These are phyloP conservation scores for Cordyceps fumosorosea DNA, from an alignment of 2,329 filamentous ascomycete species.

Conservation along the genomic window DNA sequence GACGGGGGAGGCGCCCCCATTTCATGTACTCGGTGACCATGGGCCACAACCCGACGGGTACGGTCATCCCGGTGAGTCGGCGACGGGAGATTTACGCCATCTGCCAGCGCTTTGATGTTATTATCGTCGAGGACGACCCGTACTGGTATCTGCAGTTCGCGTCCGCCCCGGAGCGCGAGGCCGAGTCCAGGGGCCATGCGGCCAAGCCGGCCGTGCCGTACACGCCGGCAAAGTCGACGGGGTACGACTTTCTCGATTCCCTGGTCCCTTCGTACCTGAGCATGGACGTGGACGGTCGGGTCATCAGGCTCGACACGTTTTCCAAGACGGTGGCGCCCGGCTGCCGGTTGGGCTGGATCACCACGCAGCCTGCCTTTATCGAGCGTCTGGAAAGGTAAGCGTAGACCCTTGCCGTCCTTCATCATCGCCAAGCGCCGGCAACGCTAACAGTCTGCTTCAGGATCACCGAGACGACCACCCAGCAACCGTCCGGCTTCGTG, in stretches of 20 bases:
- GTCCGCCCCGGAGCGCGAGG: slow-evolving; percentile 50
- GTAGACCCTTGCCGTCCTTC: no score
- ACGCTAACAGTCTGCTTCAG: slow-evolving; percentile 34
- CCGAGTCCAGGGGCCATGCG: slow-evolving; percentile 38
- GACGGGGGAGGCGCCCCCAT: slow-evolving; percentile 68
- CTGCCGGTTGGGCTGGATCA: slow-evolving; percentile 86
- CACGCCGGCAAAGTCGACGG: slow-evolving; percentile 39
- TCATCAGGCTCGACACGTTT: slow-evolving; percentile 87
- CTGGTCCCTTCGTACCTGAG: slow-evolving; percentile 76
- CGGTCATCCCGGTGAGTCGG: slow-evolving; percentile 65
- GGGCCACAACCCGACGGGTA: slow-evolving; percentile 83
- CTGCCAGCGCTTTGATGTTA: slow-evolving; percentile 76
- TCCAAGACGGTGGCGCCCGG: slow-evolving; percentile 90
- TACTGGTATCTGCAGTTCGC: slow-evolving; percentile 95
- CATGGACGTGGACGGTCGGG: slow-evolving; percentile 77
- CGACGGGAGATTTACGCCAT: slow-evolving; percentile 73
- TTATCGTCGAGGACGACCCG: slow-evolving; percentile 91
- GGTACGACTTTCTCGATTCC: slow-evolving; percentile 74
- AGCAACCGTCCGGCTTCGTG: slow-evolving; percentile 84
- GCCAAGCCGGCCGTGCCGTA: slow-evolving; percentile 22
- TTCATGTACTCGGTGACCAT: slow-evolving; percentile 83
- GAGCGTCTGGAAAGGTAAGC: slow-evolving; percentile 53
- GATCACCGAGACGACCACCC: slow-evolving; percentile 70
- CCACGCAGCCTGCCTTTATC: slow-evolving; percentile 69
- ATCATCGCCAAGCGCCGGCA: no score